Base-by-base conservation (phyloP, 2,329 filamentous ascomycete genomes). In the Aschersonia sp. region DNA sequence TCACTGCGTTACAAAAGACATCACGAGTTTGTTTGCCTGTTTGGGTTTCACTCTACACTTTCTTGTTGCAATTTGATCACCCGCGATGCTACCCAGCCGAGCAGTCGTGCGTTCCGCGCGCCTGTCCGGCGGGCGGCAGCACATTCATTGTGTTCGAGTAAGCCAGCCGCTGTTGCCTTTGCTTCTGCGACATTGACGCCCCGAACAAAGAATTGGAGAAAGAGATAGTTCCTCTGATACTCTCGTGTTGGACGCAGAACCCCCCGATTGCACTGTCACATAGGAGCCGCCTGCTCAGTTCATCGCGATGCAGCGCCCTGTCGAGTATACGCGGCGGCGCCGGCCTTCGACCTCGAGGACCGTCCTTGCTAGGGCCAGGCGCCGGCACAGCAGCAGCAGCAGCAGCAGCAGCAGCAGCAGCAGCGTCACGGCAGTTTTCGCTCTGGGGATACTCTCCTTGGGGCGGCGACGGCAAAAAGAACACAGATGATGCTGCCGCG, bases 41-140 rank as follows among this genome's bases (percentile, higher is more conserved):
- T 22, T 22, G 22, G 22, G 22, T 22, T 22, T 22, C 22, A 22
- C 22, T 22, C 22, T 22, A 22, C 3, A 22, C 22, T 22, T 22
- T 2, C 3, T 22, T 22, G 22, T 22, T 22, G 22, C 22, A 22
- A 22, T 22, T 22, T 22, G 22, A 22, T 4, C 22, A 22, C 2
- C 22, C 60, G 62, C 54, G 49, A 71, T 71, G 68, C 62, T 71
- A 57, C 66, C 67, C 49, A 69, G 67, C 52, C 66, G 67, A 66
- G 67, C 66, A 57, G 60, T 68, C 55, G 59, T 62, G 54, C 63
- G 64, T 53, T 63, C 65, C 47, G 51, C 67, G 48, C 60, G 65
- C 52, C 61, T 63, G 41, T 53, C 55, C 51, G 56, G 58, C 47
- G 44, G 58, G 41, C 58, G 59, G 51, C 61, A 58, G 53, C 60